Evolutionary conservation across 2,329 filamentous ascomycete genomes (phyloP).

Genomic region (Ophiostoma quercus): DNA sequence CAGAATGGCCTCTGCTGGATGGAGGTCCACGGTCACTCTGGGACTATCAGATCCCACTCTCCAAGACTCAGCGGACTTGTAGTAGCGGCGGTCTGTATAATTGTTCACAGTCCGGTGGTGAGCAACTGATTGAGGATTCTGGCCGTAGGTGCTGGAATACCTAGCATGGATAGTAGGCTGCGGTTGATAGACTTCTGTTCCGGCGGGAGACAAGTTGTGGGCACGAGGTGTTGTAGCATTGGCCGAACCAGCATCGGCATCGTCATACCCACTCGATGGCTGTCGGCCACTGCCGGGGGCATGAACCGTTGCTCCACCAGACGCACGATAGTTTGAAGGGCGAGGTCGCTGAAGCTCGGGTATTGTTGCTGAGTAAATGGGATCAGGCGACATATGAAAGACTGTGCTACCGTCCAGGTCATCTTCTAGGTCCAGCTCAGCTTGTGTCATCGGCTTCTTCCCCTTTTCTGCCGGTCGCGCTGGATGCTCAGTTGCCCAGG

Average conservation of each 20-base stretch:
- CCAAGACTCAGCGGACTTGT: neutral
- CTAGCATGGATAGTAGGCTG: neutral
- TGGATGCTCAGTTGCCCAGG: neutral
- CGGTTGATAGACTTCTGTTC: neutral
- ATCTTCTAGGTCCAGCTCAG: neutral
- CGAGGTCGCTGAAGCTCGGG: neutral
- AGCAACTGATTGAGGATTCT: neutral
- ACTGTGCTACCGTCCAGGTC: neutral
- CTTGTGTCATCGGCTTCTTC: neutral
- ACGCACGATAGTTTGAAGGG: neutral
- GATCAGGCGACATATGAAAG: neutral
- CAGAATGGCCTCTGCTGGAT: neutral
- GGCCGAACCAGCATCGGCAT: neutral
- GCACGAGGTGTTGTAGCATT: neutral
- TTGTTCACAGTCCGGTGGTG: neutral
- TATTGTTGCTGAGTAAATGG: neutral
- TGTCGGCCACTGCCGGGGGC: neutral
- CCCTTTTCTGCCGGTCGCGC: neutral
- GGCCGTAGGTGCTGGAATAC: neutral
- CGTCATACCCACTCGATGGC: neutral
- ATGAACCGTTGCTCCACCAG: slow-evolving; percentile 33
- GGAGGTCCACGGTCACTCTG: neutral
- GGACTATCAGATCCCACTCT: neutral
- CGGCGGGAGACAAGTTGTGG: neutral
- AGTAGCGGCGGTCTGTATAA: neutral